Evolutionary conservation across 441 rosid species (phyloP).

Genomic region (Rhodomyrtus psidioides): DNA sequence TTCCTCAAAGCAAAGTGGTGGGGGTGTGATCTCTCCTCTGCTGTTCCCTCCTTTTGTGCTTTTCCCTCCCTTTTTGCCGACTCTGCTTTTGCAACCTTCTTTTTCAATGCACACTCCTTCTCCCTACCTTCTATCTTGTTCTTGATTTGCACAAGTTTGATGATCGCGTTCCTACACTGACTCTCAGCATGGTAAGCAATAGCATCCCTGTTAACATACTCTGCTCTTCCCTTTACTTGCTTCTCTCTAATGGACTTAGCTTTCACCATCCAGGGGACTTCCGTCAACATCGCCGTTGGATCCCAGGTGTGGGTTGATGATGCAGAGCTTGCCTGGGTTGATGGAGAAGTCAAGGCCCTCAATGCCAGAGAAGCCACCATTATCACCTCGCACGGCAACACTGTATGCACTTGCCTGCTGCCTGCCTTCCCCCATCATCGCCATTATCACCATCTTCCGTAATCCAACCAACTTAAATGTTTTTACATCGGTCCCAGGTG

Average conservation of each 20-base stretch:
- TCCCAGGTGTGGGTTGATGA: slow-evolving; percentile 74
- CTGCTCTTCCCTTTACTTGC: background rate
- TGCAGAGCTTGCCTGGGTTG: slow-evolving; percentile 56
- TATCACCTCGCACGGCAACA: slow-evolving; percentile 32
- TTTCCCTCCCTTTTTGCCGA: background rate
- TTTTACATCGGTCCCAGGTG: slow-evolving; percentile 16
- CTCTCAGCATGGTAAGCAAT: background rate
- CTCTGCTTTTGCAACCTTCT: background rate
- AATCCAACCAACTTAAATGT: background rate
- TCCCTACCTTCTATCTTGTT: background rate
- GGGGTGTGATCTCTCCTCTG: background rate
- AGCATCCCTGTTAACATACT: background rate
- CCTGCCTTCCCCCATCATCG: background rate
- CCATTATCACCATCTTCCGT: background rate
- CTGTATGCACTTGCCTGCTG: slow-evolving; percentile 22
- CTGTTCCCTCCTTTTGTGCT: background rate
- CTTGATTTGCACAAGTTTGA: background rate
- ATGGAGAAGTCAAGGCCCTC: slow-evolving; percentile 48
- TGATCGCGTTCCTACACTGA: background rate
- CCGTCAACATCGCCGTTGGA: slow-evolving; percentile 58
- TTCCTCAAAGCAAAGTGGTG: background rate
- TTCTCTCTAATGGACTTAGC: background rate
- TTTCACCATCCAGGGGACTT: slow-evolving; percentile 29
- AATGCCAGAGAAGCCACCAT: slow-evolving; percentile 40
- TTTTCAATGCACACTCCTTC: background rate